phyloP scores from a whole-genome alignment of 768 basidiomycete species.

The Paxillus rubicundulus region DNA sequence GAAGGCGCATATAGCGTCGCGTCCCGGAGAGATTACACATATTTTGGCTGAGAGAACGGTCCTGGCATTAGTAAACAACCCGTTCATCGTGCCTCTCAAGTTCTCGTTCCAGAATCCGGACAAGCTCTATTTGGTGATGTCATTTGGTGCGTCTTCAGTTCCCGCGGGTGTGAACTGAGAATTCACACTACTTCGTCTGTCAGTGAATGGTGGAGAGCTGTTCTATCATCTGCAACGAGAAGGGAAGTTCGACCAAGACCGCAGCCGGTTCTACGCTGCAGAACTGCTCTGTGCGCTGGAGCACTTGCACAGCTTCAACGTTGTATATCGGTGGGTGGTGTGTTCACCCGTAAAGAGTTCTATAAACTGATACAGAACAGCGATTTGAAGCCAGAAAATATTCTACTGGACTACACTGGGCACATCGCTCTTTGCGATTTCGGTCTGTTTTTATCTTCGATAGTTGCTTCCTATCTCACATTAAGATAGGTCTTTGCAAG shows the following conservation, averaged over 20 bases:
- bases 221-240: conserved; percentile 98
- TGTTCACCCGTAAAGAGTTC: neutral
- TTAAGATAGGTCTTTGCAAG: conserved; percentile 70
- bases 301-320: conserved; percentile 96
- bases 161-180: neutral
- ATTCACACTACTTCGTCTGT: neutral
- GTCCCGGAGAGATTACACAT: conserved; percentile 96
- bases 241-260: conserved; percentile 90
- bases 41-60: conserved; percentile 97
- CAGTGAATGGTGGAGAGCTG: conserved; percentile 95
- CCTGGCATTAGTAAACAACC: conserved; percentile 94
- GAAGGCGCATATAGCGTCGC: conserved; percentile 95
- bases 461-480: conserved; percentile 3
- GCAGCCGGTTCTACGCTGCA: conserved; percentile 97
- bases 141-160: conserved; percentile 62
- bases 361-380: conserved; percentile 35
- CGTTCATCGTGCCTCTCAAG: conserved; percentile 98
- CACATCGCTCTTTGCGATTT: conserved; percentile 99
- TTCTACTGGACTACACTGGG: conserved; percentile 93
- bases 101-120: conserved; percentile 99
- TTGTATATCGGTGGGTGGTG: conserved; percentile 82
- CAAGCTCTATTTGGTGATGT: conserved; percentile 96
- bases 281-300: conserved; percentile 93
- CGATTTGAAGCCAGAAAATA: conserved; percentile 98
- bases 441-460: conserved; percentile 40